These are phyloP conservation scores for Acanthamoeba royreba DNA, from an alignment of 208 protist genomes.

Conservation along the genomic window DNA sequence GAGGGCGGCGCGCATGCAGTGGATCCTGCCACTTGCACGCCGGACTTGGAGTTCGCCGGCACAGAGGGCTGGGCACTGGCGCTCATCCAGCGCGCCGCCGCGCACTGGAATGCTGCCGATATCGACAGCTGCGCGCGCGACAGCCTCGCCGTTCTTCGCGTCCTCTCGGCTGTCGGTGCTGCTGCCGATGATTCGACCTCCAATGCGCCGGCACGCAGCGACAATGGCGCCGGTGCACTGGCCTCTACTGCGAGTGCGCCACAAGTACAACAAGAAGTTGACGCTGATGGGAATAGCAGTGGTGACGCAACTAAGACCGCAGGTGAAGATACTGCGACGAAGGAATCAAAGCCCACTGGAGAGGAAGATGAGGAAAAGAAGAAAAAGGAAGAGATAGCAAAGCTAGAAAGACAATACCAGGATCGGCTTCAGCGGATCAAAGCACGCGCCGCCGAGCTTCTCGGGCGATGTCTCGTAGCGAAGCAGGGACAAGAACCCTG, in stretches of 20 bases:
- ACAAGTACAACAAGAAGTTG: not conserved
- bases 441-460: not conserved
- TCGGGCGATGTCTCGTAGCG: not conserved
- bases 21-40: not conserved
- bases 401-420: not conserved
- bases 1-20: not conserved
- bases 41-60: not conserved
- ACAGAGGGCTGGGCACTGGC: not conserved
- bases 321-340: no score
- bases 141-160: not conserved
- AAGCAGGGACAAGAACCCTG: not conserved
- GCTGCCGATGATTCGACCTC: not conserved
- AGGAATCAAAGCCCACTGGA: not conserved
- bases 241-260: not conserved
- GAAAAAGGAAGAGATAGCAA: not conserved
- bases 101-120: not conserved
- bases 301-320: not conserved
- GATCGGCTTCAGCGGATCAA: not conserved
- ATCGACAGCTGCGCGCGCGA: not conserved
- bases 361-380: not conserved
- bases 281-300: not conserved
- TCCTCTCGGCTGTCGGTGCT: not conserved
- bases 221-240: no score
- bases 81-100: not conserved
- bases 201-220: not conserved